A percentile compares a stretch with the other conserved stretches of the same genome.
Conservation (phyloP, 805 yeast species). For the Ogataea dorogensis region DNA sequence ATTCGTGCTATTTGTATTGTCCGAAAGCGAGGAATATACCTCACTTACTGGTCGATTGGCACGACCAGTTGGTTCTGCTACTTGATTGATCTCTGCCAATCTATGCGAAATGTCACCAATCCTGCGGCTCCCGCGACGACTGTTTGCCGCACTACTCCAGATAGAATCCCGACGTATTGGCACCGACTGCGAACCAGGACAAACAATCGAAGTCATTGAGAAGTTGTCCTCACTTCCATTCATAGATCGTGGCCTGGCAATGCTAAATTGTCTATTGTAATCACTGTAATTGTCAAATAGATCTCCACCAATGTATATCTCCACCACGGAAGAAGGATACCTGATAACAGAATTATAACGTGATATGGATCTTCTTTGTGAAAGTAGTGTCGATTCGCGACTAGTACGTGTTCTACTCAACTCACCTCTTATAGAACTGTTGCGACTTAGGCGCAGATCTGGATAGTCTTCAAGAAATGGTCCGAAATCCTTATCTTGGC, state of each 20-base stretch:
- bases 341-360: conserved; percentile 18
- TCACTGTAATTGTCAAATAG: conserved; percentile 15
- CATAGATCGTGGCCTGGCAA: conserved; percentile 21
- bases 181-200: conserved; percentile 21
- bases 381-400: conserved; percentile 1
- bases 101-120: too few species aligned
- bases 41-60: too few species aligned
- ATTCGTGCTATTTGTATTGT: too few species aligned
- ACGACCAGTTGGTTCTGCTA: too few species aligned
- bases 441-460: not conserved
- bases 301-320: conserved; percentile 24
- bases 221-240: conserved; percentile 18
- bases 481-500: not conserved
- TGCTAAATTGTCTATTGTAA: conserved; percentile 18
- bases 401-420: conserved; percentile 3
- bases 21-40: conserved; percentile 8
- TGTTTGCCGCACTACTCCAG: conserved; percentile 1
- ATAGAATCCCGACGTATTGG: conserved; percentile 28
- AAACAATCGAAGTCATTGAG: conserved; percentile 24
- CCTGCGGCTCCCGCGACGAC: conserved; percentile 3
- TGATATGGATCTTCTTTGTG: conserved; percentile 13
- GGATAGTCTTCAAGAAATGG: not conserved
- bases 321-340: conserved; percentile 24
- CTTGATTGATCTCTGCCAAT: too few species aligned
- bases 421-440: not conserved